phyloP scores from a whole-genome alignment of 106 monocot genomes.

The Gastrodia elata region DNA sequence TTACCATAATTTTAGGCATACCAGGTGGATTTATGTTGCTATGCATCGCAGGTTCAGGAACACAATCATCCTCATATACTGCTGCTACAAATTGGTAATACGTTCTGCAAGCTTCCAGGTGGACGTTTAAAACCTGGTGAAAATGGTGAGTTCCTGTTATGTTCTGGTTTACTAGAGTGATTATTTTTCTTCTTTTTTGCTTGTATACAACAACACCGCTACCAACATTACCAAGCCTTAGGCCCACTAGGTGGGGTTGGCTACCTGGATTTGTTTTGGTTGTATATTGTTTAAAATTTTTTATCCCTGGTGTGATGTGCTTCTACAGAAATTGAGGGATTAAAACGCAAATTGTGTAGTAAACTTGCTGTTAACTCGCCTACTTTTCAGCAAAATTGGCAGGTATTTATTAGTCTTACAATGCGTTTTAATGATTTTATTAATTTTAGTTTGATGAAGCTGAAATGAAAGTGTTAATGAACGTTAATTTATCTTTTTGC shows the following conservation, averaged over 20 bases:
- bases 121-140: slow-evolving; percentile 98
- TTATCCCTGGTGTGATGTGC: not conserved
- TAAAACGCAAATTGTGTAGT: slow-evolving; percentile 82
- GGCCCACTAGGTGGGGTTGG: too few relatives aligned
- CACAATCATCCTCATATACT: slow-evolving; percentile 97
- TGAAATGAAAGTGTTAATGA: not conserved
- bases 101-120: slow-evolving; percentile 98
- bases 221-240: too few relatives aligned
- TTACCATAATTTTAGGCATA: not conserved
- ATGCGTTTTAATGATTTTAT: not conserved
- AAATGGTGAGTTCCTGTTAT: slow-evolving; percentile 46
- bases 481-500: not conserved
- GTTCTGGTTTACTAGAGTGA: slow-evolving; percentile 9
- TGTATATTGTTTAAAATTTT: not conserved
- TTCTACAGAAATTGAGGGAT: slow-evolving; percentile 79
- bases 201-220: too few relatives aligned
- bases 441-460: not conserved
- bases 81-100: slow-evolving; percentile 94
- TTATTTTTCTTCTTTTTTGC: slow-evolving; percentile 12
- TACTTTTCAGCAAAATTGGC: slow-evolving; percentile 88
- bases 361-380: slow-evolving; percentile 88
- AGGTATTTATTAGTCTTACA: slow-evolving; percentile 35
- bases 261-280: too few relatives aligned
- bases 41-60: slow-evolving; percentile 73
- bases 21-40: slow-evolving; percentile 1